Evolutionary conservation across 2,329 filamentous ascomycete species (phyloP), one percentile per base, ranked within the genome.

Genomic region (Colletotrichum cereale): DNA sequence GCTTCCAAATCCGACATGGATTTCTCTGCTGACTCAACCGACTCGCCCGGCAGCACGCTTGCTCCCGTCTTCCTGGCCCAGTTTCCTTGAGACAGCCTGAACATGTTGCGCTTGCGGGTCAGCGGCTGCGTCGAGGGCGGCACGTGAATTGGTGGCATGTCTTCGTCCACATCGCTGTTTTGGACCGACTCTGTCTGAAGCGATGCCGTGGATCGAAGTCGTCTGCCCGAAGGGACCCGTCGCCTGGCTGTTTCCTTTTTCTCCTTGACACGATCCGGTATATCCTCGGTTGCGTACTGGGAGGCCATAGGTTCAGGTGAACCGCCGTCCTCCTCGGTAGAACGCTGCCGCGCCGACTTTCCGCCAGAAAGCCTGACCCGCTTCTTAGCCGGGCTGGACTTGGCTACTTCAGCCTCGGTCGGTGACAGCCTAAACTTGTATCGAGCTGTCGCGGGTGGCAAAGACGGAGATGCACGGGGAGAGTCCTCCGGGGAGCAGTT

Each of bases 161-260:
- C 69, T 26, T 72, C 66, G 26, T 72, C 69, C 26, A 72, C 44
- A 14, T 72, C 58, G 58, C 66, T 69, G 29, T 72, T 69, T 5
- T 63, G 65, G 4, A 71, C 58, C n/a, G 58, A 64, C 18, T 69
- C 69, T 0, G 58, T 57, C 36, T 67, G 68, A 38, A 69, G 26
- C 8, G 69, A 72, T 10, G 52, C 52, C 2, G 34, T 44, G 2
- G 65, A 61, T 29, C 60, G 52, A 31, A 29, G 44, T 12, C 69
- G 58, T 38, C 26, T 64, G 5, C 69, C 69, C 12, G 69, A 72
- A 10, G 57, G 47, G 5, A 58, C 55, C 8, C 69, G 65, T 31
- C 56, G 58, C 52, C 53, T 64, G 5, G 66, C 52, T 29, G 40
- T 40, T 48, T 69, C 50, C 24, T 31, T 69, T 53, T 72, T 72